Percentiles rank a stretch among this genome's conserved stretches.
Conservation (phyloP, 345 rosid genomes). For the Nephelium lappaceum region DNA sequence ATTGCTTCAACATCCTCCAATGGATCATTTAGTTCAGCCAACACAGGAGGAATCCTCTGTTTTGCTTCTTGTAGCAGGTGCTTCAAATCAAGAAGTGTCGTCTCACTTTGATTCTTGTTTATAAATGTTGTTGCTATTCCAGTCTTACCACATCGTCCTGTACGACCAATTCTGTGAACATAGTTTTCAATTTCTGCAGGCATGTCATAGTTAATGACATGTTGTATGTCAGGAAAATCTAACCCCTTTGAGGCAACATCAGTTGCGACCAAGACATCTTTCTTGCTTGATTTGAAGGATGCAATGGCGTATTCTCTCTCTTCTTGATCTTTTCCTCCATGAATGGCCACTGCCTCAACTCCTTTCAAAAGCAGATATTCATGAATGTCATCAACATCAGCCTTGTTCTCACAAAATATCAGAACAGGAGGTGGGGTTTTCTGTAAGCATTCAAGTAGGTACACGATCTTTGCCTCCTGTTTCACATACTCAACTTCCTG, state of each 20-base stretch:
- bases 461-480: conserved; percentile 93
- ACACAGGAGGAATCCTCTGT: conserved; percentile 91
- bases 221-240: conserved; percentile 93
- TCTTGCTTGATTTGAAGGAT: conserved; percentile 79
- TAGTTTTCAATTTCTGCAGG: conserved; percentile 94
- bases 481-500: conserved; percentile 97
- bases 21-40: conserved; percentile 89
- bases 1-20: conserved; percentile 80
- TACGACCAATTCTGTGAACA: conserved; percentile 92
- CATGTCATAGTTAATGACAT: conserved; percentile 93
- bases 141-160: conserved; percentile 93
- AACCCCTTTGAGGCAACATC: conserved; percentile 94
- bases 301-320: conserved; percentile 90
- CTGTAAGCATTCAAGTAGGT: conserved; percentile 91
- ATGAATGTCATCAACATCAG: conserved; percentile 92
- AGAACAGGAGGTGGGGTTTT: conserved; percentile 94
- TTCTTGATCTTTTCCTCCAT: conserved; percentile 96
- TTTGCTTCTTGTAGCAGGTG: conserved; percentile 90
- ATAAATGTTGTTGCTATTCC: conserved; percentile 94
- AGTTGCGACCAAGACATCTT: conserved; percentile 90
- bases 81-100: conserved; percentile 82
- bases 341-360: conserved; percentile 90
- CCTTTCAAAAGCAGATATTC: conserved; percentile 92
- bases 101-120: conserved; percentile 93
- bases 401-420: conserved; percentile 93